Evolutionary conservation across 2,329 filamentous ascomycete genomes (phyloP).

Genomic region (Cryphonectria japonica): DNA sequence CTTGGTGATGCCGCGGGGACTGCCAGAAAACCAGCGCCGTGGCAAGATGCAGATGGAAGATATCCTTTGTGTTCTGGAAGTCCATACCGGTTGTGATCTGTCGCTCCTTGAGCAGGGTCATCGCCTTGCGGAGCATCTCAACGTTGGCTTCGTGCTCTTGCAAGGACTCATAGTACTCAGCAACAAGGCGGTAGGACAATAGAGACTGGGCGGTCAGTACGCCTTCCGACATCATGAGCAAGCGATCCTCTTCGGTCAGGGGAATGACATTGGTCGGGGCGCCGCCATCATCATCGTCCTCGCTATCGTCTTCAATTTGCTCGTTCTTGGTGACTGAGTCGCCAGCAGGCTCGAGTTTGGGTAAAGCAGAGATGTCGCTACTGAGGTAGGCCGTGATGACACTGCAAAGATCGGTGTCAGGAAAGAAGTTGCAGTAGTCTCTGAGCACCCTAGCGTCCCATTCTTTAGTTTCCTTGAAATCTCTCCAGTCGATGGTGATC

Average conservation of each 20-base stretch:
- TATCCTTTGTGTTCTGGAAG: constrained; percentile 72
- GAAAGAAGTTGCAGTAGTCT: constrained; percentile 83
- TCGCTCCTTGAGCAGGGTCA: constrained; percentile 63
- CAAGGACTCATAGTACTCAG: constrained; percentile 79
- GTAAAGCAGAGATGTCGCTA: constrained; percentile 84
- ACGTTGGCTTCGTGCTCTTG: constrained; percentile 85
- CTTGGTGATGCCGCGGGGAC: constrained; percentile 83
- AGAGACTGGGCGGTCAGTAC: constrained; percentile 70
- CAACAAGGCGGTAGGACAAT: constrained; percentile 81
- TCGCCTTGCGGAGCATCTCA: constrained; percentile 76
- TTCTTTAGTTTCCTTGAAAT: constrained; percentile 72
- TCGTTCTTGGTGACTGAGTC: constrained; percentile 39
- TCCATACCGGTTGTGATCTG: constrained; percentile 68
- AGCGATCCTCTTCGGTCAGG: constrained; percentile 74
- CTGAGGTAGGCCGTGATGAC: constrained; percentile 81
- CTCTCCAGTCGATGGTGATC: constrained; percentile 86
- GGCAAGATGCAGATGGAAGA: constrained; percentile 75
- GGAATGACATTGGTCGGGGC: constrained; percentile 58
- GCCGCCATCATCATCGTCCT: constrained; percentile 61
- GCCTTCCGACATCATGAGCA: constrained; percentile 80
- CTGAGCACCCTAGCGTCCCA: constrained; percentile 79
- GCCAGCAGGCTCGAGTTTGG: constrained; percentile 41
- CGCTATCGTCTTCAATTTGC: constrained; percentile 56
- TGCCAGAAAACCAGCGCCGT: constrained; percentile 92
- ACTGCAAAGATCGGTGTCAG: constrained; percentile 79